A percentile compares a stretch with the other conserved stretches of the same genome.
Conservation (phyloP, 2,329 filamentous ascomycete genomes). For the Aspergillus japonicus region DNA sequence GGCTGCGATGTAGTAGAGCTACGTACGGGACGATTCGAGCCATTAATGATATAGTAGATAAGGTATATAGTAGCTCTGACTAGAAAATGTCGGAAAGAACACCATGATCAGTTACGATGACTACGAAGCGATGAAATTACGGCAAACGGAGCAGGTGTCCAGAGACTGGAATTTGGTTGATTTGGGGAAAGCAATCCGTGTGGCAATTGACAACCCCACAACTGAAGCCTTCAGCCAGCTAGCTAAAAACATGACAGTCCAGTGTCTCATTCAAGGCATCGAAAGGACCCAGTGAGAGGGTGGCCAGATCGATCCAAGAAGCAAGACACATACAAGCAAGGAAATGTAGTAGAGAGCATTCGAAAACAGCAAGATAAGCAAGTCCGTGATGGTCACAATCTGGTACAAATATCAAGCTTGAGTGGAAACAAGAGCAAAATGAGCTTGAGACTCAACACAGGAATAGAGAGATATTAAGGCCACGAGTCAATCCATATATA, state of each 20-base stretch:
- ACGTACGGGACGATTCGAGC: no score
- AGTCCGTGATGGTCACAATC: constrained; percentile 4
- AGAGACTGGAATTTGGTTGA: background rate
- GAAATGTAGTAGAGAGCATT: background rate
- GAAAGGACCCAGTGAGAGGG: background rate
- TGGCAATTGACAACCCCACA: background rate
- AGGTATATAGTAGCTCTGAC: no score
- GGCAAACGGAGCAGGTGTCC: background rate
- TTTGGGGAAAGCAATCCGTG: background rate
- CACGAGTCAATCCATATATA: constrained; percentile 51
- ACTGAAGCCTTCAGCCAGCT: background rate
- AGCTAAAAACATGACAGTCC: background rate
- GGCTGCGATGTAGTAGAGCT: no score
- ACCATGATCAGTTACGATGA: no score
- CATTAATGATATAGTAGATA: no score
- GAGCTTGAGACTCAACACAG: constrained; percentile 7
- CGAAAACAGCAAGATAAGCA: background rate
- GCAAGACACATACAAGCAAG: background rate
- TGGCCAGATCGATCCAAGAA: background rate
- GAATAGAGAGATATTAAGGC: constrained; percentile 27
- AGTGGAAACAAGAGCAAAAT: background rate
- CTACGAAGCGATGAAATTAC: background rate
- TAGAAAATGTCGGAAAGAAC: no score
- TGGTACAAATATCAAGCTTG: constrained; percentile 8
- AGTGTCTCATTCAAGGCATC: background rate